Evolutionary conservation across 2,329 filamentous ascomycete species (phyloP), one percentile per base, ranked within the genome.

Genomic region (Tolypocladium album): DNA sequence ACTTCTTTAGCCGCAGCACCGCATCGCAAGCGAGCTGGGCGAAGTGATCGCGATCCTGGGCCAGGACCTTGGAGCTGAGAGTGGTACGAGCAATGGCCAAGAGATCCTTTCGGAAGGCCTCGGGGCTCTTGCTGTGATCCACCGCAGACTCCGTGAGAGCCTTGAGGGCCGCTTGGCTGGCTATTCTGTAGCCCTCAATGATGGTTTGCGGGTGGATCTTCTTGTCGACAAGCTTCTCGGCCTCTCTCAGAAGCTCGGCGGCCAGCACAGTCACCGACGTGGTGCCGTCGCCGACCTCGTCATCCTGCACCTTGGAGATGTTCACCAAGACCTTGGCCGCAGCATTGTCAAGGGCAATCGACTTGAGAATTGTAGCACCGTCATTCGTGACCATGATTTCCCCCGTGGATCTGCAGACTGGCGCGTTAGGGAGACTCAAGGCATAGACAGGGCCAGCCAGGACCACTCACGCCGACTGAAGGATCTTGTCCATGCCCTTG

Each of bases 141-240:
- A 96, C 89, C 24, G 94, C 92, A 22, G 86, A 86, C 69, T 88
- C 87, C 72, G 92, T 89, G 52, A 99, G 81, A 39, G 92, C 92
- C 70, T 87, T 82, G 58, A 99, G 82, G 38, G 94, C 92, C 58
- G 94, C 93, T 58, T 85, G 82, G 75, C 91, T 96, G 58, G 94
- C 94, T 89, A 99, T 96, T 79, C 94, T 86, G 82, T 96, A 99
- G 58, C 94, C 94, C 72, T 99, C 94, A 71, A 99, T 99, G 75
- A 99, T 99, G 58, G 94, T 97, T 82, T 99, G 94, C 58, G 94
- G 94, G 76, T 99, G 94, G 69, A 99, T 97, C 80, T 97, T 97
- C 81, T 93, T 92, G 79, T 95, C 90, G 67, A 99, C 91, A 57
- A 99, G 84, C 79, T 96, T 93, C 80, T 99, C 94, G 56, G 94